Conservation (phyloP, 768 basidiomycete species). For the Lactifluus pinguis region DNA sequence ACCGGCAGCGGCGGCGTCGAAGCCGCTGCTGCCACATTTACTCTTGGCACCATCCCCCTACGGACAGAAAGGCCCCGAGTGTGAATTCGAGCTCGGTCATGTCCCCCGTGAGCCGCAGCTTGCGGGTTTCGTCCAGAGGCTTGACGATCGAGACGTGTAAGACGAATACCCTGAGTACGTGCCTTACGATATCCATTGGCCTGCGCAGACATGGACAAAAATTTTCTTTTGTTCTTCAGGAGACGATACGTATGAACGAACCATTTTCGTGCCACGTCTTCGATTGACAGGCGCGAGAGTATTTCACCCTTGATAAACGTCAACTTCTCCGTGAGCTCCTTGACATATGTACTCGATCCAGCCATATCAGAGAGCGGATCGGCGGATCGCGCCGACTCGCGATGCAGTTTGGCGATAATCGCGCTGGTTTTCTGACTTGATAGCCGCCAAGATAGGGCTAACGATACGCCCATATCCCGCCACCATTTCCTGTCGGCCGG, state of each 20-base stretch:
- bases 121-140: slow-evolving; percentile 87
- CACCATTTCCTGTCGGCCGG: slow-evolving; percentile 37
- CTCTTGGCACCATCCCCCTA: slow-evolving; percentile 32
- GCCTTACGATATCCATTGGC: slow-evolving; percentile 49
- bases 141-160: slow-evolving; percentile 89
- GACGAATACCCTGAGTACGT: slow-evolving; percentile 79
- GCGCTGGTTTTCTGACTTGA: slow-evolving; percentile 75
- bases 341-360: slow-evolving; percentile 80
- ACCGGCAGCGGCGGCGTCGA: slow-evolving; percentile 67
- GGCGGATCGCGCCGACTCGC: slow-evolving; percentile 62
- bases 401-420: slow-evolving; percentile 77
- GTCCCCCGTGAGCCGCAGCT: slow-evolving; percentile 89
- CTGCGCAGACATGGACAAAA: slow-evolving; percentile 9
- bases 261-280: slow-evolving; percentile 70
- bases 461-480: slow-evolving; percentile 46
- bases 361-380: slow-evolving; percentile 49
- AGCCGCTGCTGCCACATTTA: slow-evolving; percentile 47
- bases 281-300: slow-evolving; percentile 60
- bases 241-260: slow-evolving; percentile 28
- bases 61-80: slow-evolving; percentile 66
- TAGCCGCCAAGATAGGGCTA: slow-evolving; percentile 53
- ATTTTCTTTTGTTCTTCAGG: not conserved
- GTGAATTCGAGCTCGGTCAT: slow-evolving; percentile 97
- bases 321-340: slow-evolving; percentile 84
- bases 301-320: slow-evolving; percentile 73